Conservation (phyloP, 441 rosid genomes). For the Eugenia klotzschiana region DNA sequence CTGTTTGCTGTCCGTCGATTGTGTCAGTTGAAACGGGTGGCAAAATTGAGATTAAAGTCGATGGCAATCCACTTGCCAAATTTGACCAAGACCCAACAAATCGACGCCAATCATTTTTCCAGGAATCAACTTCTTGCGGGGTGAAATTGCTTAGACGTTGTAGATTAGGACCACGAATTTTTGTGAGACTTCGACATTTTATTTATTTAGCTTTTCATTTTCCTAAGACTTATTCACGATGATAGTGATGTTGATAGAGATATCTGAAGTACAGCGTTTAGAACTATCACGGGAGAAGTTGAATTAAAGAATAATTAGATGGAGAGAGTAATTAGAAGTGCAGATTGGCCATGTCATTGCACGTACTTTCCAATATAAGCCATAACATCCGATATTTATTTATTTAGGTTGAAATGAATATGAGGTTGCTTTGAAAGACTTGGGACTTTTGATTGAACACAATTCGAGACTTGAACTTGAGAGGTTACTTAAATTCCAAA, state of each 20-base stretch:
- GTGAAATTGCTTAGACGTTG: not conserved
- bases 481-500: not conserved
- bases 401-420: not conserved
- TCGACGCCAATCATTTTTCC: not conserved
- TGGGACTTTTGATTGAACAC: not conserved
- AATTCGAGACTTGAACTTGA: not conserved
- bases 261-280: not conserved
- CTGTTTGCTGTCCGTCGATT: accelerated
- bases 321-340: not conserved
- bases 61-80: not conserved
- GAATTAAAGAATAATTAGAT: not conserved
- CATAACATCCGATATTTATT: too few relatives aligned
- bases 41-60: not conserved
- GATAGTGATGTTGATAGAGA: too few relatives aligned
- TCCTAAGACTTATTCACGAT: too few relatives aligned
- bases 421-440: not conserved
- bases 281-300: not conserved
- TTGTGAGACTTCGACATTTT: too few relatives aligned
- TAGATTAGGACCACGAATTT: too few relatives aligned
- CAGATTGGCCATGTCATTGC: too few relatives aligned
- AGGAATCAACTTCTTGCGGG: not conserved
- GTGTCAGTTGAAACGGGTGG: not conserved
- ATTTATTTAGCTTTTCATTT: too few relatives aligned
- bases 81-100: not conserved
- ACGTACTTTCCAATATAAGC: too few relatives aligned